These are phyloP conservation scores for Pseudomicrostroma phylloplanum DNA, from an alignment of 1,284 basidiomycete genomes.

Conservation along the genomic window DNA sequence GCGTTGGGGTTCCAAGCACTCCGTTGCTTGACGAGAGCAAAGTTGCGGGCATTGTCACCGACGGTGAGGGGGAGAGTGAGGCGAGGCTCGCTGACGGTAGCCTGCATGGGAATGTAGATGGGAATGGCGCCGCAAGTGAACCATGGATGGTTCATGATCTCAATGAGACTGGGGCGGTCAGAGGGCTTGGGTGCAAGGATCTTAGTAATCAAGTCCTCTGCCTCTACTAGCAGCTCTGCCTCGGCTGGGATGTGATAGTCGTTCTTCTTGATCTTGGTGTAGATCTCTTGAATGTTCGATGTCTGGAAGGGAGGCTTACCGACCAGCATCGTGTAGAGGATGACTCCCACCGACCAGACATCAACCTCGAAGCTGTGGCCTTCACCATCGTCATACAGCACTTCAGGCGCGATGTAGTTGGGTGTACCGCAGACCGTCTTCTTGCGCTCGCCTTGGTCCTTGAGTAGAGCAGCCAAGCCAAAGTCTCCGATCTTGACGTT, in stretches of 20 bases:
- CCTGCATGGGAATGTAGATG: slow-evolving; percentile 68
- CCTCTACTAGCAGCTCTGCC: slow-evolving; percentile 65
- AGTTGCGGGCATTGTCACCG: slow-evolving; percentile 31
- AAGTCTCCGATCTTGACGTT: slow-evolving; percentile 96
- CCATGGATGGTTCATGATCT: slow-evolving; percentile 79
- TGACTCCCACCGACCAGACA: slow-evolving; percentile 95
- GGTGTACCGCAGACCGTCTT: slow-evolving; percentile 98
- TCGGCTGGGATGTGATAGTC: slow-evolving; percentile 85
- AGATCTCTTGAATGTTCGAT: slow-evolving; percentile 66
- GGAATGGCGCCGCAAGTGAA: slow-evolving; percentile 79
- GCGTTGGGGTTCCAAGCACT: slow-evolving; percentile 36
- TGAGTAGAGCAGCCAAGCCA: slow-evolving; percentile 90
- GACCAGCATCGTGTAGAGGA: slow-evolving; percentile 86
- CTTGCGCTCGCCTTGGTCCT: slow-evolving; percentile 90
- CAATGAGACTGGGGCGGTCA: slow-evolving; percentile 71
- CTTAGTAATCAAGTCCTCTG: slow-evolving; percentile 70
- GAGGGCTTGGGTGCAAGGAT: slow-evolving; percentile 67
- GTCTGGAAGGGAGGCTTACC: slow-evolving; percentile 96
- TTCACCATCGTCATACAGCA: slow-evolving; percentile 81
- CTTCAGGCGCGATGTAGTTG: slow-evolving; percentile 97
- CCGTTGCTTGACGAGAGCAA: slow-evolving; percentile 37
- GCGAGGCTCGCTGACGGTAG: slow-evolving; percentile 71
- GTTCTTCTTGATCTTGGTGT: slow-evolving; percentile 83
- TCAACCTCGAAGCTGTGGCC: slow-evolving; percentile 98
- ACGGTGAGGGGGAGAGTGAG: slow-evolving; percentile 54